phyloP scores from a whole-genome alignment of 306 rosid genomes.

The Dalbergia oliveri region DNA sequence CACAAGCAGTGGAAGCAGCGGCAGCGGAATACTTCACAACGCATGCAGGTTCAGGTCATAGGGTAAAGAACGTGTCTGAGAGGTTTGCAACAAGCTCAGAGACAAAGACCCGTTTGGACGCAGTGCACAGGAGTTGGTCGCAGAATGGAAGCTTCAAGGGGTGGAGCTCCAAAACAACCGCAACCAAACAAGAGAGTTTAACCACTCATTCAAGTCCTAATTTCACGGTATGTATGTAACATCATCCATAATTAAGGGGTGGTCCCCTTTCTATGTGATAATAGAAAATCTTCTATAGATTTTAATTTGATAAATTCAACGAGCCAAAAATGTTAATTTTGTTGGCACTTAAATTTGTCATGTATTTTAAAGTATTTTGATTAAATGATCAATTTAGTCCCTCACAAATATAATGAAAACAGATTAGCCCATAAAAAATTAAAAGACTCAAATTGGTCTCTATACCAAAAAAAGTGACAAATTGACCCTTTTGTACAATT shows the following conservation, averaged over 20 bases:
- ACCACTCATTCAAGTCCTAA: constrained; percentile 10
- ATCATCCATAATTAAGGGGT: not conserved
- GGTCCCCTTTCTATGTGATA: too few relatives aligned
- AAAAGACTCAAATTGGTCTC: too few relatives aligned
- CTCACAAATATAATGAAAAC: too few relatives aligned
- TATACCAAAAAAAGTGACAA: too few relatives aligned
- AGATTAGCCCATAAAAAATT: too few relatives aligned
- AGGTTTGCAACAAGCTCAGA: not conserved
- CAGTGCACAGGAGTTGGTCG: constrained; percentile 41
- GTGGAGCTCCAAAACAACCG: constrained; percentile 38
- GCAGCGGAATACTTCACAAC: not conserved
- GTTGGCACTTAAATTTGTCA: too few relatives aligned
- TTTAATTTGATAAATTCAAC: not conserved
- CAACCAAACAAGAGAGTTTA: constrained; percentile 43
- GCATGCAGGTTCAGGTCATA: constrained; percentile 8
- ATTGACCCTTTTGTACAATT: too few relatives aligned
- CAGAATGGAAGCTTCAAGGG: constrained; percentile 50
- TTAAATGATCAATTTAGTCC: too few relatives aligned
- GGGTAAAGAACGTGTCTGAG: constrained; percentile 4
- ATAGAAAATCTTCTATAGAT: too few relatives aligned
- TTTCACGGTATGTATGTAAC: constrained; percentile 47
- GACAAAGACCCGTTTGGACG: constrained; percentile 28
- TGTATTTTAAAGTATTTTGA: too few relatives aligned
- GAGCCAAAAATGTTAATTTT: not conserved
- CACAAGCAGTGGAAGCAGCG: constrained; percentile 44